Evolutionary conservation across 2,329 filamentous ascomycete species (phyloP).

Genomic region (Calcarisporium arbuscula): DNA sequence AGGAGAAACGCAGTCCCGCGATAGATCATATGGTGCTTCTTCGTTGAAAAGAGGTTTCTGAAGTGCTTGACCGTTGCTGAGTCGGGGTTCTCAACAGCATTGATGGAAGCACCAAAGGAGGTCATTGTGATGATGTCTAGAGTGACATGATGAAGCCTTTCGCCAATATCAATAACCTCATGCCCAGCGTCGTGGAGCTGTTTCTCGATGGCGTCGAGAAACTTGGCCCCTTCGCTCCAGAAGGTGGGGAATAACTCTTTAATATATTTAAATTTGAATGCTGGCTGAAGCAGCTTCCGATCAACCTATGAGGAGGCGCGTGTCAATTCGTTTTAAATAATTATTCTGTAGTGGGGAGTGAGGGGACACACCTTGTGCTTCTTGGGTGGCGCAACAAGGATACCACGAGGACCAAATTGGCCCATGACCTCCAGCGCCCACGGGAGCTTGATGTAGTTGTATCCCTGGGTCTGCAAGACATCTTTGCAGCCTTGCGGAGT

Average conservation of each 20-base stretch:
- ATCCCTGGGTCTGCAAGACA: conserved; percentile 56
- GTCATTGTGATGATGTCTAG: conserved; percentile 30
- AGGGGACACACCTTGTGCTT: conserved; percentile 20
- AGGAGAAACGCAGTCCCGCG: no score
- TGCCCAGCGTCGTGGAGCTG: background rate
- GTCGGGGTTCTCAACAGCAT: conserved; percentile 23
- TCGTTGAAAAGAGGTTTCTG: no score
- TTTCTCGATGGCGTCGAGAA: conserved; percentile 10
- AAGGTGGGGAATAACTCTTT: conserved; percentile 27
- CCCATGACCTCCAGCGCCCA: conserved; percentile 63
- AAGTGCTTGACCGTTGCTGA: no score
- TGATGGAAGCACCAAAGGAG: conserved; percentile 26
- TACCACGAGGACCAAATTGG: conserved; percentile 64
- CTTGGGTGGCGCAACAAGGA: conserved; percentile 24
- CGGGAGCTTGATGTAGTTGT: conserved; percentile 58
- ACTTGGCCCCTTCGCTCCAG: conserved; percentile 22
- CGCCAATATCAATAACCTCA: conserved; percentile 4
- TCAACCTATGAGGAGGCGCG: conserved; percentile 13
- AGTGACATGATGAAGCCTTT: conserved; percentile 18
- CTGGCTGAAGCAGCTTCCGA: conserved; percentile 23
- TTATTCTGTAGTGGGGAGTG: no score
- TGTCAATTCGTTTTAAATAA: no score
- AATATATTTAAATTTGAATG: conserved; percentile 24
- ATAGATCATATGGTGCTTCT: no score
- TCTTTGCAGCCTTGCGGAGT: conserved; percentile 57